Base-by-base conservation (phyloP, 306 rosid species). In the Trifolium fragiferum region DNA sequence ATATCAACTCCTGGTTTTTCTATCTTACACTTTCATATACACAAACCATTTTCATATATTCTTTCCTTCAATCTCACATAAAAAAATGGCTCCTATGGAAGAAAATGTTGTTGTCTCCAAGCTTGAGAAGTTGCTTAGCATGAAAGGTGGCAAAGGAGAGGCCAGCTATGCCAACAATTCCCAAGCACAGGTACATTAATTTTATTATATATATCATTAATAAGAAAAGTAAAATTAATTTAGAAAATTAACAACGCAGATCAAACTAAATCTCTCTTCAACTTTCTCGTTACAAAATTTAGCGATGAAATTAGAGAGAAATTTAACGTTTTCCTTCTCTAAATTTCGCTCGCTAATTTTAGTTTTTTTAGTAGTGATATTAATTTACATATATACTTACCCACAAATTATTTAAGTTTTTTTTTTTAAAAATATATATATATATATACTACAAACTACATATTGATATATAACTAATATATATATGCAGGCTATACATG, bases 91-190 rank as follows among this genome's bases (percentile, higher is more conserved):
- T 83, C 84, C 84, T 0, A 84, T 70, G 73, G 95, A 89, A 76
- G 87, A 94, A 75, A 80, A 90, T 70, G 90, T 85, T 76, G 89
- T 89, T 44, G 90, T 89, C 67, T 85, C 99, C 30, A 92, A 94
- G 49, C 92, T 94, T 7, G 99, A 95, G 82, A 90, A 76, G 79
- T 62, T 92, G 82, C 80, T 95, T 21, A 76, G 97, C 92, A 95
- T 95, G 99, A 95, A 90, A 85, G 96, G 98, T 59, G 99, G 99
- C 76, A 92, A 92, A 86, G 99, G 98, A 71, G 99, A 90, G 38
- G 81, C 87, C 20, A 95, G 99, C 87, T 95, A 95, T 70, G 99
- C 99, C 84, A 92, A 89, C 86, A 95, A 92, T 84, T 95, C 99
- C 69, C 93, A 89, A 87, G 98, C 99, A 59, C 99, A 84, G 83